Percentiles rank a stretch among this genome's conserved stretches.
Evolutionary conservation across 73 alveolate species (phyloP).

Genomic region (Tetrahymena borealis): DNA sequence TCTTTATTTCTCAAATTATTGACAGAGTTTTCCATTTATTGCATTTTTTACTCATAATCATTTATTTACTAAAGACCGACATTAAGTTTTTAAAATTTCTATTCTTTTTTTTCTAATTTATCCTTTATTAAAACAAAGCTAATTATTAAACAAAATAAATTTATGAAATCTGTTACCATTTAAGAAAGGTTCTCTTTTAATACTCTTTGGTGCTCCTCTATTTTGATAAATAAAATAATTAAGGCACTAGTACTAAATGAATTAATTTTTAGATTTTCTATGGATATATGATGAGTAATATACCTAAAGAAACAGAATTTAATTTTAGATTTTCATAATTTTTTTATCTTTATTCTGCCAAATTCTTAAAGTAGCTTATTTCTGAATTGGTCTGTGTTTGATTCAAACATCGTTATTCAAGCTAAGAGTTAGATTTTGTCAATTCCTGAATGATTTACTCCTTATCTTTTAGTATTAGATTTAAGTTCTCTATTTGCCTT

Average conservation of each 20-base stretch:
- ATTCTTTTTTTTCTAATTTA: neutral
- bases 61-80: neutral
- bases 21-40: neutral
- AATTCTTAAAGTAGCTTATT: neutral
- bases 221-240: neutral
- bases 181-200: neutral
- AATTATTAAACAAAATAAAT: too few species aligned
- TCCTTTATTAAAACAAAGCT: too few species aligned
- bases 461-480: neutral
- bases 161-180: too few species aligned
- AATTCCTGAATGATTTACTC: neutral
- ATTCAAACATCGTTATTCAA: neutral
- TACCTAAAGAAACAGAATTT: neutral
- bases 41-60: neutral
- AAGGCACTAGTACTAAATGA: neutral
- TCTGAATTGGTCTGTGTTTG: neutral
- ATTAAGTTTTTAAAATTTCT: neutral
- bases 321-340: neutral
- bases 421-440: neutral
- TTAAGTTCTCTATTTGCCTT: neutral
- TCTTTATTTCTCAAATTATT: neutral
- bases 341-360: neutral
- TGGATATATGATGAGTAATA: too few species aligned
- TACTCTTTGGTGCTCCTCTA: neutral
- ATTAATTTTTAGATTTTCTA: neutral